These are phyloP conservation scores for Aspergillus aculeatinus DNA, from an alignment of 2,329 filamentous ascomycete genomes.

Conservation along the genomic window DNA sequence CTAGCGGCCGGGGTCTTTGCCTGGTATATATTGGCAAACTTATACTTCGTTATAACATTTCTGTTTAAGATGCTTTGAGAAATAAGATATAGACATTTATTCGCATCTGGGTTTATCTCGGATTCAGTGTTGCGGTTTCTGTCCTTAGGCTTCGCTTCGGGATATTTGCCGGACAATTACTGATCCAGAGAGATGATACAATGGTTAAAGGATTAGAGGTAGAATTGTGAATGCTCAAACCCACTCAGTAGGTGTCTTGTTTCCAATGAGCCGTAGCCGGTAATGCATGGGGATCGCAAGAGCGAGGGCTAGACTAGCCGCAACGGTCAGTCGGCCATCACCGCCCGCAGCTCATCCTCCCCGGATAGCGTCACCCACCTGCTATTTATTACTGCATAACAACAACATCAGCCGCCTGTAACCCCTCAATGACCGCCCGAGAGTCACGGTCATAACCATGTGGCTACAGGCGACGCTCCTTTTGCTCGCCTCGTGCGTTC, in stretches of 20 bases:
- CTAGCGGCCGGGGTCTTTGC: background rate
- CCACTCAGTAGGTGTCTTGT: too few relatives aligned
- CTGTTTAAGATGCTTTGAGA: background rate
- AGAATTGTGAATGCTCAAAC: too few relatives aligned
- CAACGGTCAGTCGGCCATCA: background rate
- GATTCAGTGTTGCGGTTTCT: background rate
- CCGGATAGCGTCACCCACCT: slow-evolving; percentile 2
- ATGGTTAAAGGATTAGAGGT: background rate
- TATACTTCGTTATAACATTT: background rate
- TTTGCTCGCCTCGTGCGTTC: slow-evolving; percentile 47
- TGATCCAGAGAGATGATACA: background rate
- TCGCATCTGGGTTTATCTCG: background rate
- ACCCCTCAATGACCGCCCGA: slow-evolving; percentile 34
- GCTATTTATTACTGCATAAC: background rate
- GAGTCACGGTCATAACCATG: slow-evolving; percentile 35
- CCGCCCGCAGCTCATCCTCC: background rate
- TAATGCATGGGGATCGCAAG: background rate
- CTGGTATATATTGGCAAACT: background rate
- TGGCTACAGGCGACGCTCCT: slow-evolving; percentile 42
- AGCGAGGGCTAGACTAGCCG: background rate
- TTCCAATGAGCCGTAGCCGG: too few relatives aligned
- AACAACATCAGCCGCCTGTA: slow-evolving; percentile 1
- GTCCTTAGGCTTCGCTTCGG: background rate
- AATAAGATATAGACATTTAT: background rate
- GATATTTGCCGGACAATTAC: background rate